These are phyloP conservation scores for Coniosporium apollinis DNA, from an alignment of 495 filamentous ascomycete species.

Conservation along the genomic window DNA sequence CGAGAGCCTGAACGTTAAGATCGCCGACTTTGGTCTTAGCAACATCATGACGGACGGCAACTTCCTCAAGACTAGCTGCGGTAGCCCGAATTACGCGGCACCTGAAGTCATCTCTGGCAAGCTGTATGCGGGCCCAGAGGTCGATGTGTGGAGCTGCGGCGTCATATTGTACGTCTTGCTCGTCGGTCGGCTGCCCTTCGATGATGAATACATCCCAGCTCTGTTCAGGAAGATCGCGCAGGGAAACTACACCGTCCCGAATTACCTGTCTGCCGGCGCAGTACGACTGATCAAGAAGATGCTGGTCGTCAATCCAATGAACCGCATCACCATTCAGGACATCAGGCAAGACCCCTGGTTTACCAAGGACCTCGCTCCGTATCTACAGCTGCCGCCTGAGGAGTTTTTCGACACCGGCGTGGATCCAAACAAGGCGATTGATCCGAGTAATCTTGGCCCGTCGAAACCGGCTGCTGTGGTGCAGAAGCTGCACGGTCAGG, in stretches of 20 bases:
- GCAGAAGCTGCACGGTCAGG: slow-evolving; percentile 76
- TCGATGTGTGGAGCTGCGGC: slow-evolving; percentile 98
- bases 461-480: slow-evolving; percentile 61
- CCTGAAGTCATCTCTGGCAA: slow-evolving; percentile 97
- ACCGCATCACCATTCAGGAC: slow-evolving; percentile 81
- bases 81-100: slow-evolving; percentile 94
- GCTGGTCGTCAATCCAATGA: slow-evolving; percentile 87
- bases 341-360: slow-evolving; percentile 96
- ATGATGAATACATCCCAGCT: slow-evolving; percentile 87
- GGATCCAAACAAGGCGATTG: slow-evolving; percentile 77
- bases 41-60: slow-evolving; percentile 99
- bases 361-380: slow-evolving; percentile 62
- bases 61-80: slow-evolving; percentile 96
- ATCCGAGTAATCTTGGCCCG: slow-evolving; percentile 57
- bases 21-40: slow-evolving; percentile 94
- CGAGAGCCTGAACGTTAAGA: slow-evolving; percentile 90
- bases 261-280: slow-evolving; percentile 77
- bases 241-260: slow-evolving; percentile 75
- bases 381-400: slow-evolving; percentile 77
- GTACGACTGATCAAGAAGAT: slow-evolving; percentile 73
- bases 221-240: slow-evolving; percentile 80
- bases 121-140: slow-evolving; percentile 91
- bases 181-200: slow-evolving; percentile 82
- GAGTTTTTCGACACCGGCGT: slow-evolving; percentile 88
- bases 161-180: slow-evolving; percentile 94